These are phyloP conservation scores for Macrocybe gigantea DNA, from an alignment of 768 basidiomycete genomes.

Conservation along the genomic window DNA sequence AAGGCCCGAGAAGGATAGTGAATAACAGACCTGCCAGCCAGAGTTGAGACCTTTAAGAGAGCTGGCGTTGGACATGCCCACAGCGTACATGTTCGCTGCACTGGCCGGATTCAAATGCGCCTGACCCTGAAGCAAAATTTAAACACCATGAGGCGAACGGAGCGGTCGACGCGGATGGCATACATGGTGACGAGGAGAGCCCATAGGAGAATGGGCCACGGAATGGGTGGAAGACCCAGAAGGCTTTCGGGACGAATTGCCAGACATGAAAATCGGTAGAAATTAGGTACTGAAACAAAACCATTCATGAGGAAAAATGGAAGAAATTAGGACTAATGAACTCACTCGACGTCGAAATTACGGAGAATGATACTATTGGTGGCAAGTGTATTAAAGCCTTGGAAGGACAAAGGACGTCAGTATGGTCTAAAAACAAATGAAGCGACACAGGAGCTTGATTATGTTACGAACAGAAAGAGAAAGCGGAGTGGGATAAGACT, in stretches of 20 bases:
- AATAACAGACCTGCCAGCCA: slow-evolving; percentile 59
- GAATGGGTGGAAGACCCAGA: slow-evolving; percentile 68
- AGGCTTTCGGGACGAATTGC: slow-evolving; percentile 54
- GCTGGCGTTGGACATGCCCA: slow-evolving; percentile 40
- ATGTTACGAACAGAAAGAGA: slow-evolving; percentile 5
- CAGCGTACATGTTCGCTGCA: slow-evolving; percentile 45
- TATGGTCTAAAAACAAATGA: slow-evolving; percentile 16
- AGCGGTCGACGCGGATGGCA: slow-evolving; percentile 5
- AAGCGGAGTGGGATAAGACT: too few relatives aligned
- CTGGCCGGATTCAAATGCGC: slow-evolving; percentile 34
- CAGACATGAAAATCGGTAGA: slow-evolving; percentile 23
- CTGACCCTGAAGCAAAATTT: slow-evolving; percentile 22
- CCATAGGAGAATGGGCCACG: slow-evolving; percentile 53
- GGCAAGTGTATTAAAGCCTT: slow-evolving; percentile 8
- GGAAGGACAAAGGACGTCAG: slow-evolving; percentile 11
- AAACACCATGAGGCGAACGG: background rate
- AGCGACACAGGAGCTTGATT: slow-evolving; percentile 2
- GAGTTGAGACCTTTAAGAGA: slow-evolving; percentile 49
- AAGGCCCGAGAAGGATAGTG: background rate
- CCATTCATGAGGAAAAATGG: background rate
- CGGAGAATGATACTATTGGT: slow-evolving; percentile 6
- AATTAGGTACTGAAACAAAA: slow-evolving; percentile 12
- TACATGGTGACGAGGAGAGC: slow-evolving; percentile 51
- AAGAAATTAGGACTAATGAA: background rate
- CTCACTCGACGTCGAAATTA: slow-evolving; percentile 9